Conservation (phyloP, 164 flowering plant genomes). For the Santalum album region DNA sequence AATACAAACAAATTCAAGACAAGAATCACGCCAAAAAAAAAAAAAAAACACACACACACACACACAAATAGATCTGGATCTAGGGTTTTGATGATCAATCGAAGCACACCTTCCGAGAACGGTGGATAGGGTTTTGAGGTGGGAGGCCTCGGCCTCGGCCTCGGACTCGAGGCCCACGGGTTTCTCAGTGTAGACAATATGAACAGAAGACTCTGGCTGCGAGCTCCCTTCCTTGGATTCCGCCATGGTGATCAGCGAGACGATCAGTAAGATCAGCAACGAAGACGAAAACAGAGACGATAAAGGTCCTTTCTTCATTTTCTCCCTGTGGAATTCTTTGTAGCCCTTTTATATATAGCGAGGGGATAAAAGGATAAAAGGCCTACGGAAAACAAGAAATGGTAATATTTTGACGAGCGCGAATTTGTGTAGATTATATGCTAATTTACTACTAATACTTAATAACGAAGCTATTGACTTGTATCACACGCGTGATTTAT, state of each 20-base stretch:
- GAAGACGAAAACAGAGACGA: too few species aligned
- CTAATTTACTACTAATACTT: too few species aligned
- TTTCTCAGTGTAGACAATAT: constrained; percentile 60
- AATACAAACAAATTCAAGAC: background rate
- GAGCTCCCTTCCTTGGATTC: constrained; percentile 4
- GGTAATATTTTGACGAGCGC: too few species aligned
- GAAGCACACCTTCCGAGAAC: constrained; percentile 62
- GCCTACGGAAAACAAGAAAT: too few species aligned
- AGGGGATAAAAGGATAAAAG: too few species aligned
- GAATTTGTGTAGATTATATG: too few species aligned
- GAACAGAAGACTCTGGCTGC: constrained; percentile 36
- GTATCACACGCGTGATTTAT: too few species aligned
- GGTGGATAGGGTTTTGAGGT: constrained; percentile 52
- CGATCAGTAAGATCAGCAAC: background rate
- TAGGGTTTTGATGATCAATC: too few species aligned
- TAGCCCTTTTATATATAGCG: too few species aligned
- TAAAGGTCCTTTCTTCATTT: too few species aligned
- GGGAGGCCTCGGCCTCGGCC: constrained; percentile 47
- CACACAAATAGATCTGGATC: background rate
- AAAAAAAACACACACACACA: background rate
- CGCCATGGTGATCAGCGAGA: constrained; percentile 15
- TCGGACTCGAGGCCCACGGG: constrained; percentile 21
- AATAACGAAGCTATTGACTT: too few species aligned
- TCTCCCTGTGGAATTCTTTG: too few species aligned
- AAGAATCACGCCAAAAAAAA: background rate